These are phyloP conservation scores for Penicillium sp. DNA, from an alignment of 2,329 filamentous ascomycete species.

Conservation along the genomic window DNA sequence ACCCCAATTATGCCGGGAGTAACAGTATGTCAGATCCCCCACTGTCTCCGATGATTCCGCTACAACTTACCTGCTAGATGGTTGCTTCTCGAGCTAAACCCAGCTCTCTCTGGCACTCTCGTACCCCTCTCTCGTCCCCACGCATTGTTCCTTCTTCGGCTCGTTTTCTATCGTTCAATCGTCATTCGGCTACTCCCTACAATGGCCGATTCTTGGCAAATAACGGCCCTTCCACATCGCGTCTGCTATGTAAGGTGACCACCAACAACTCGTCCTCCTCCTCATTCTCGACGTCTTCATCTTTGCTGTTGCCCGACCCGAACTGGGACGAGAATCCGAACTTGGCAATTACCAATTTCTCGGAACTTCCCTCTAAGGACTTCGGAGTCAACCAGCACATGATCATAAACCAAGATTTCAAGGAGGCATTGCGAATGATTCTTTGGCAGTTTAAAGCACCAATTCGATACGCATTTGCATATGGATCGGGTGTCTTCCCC, in stretches of 20 bases:
- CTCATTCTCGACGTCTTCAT: slow-evolving; percentile 36
- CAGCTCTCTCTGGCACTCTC: slow-evolving; percentile 25
- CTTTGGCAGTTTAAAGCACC: slow-evolving; percentile 89
- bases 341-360: slow-evolving; percentile 69
- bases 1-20: slow-evolving; percentile 30
- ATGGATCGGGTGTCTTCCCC: slow-evolving; percentile 93
- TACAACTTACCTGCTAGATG: slow-evolving; percentile 18
- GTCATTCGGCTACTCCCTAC: slow-evolving; percentile 19
- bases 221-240: slow-evolving; percentile 15
- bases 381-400: slow-evolving; percentile 98
- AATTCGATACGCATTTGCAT: slow-evolving; percentile 94
- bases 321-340: slow-evolving; percentile 77
- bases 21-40: slow-evolving; percentile 27
- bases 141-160: slow-evolving; percentile 18
- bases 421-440: slow-evolving; percentile 81
- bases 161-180: slow-evolving; percentile 34
- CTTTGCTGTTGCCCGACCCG: slow-evolving; percentile 32
- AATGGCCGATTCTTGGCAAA: slow-evolving; percentile 18
- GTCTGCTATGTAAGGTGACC: slow-evolving; percentile 16
- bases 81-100: slow-evolving; percentile 20
- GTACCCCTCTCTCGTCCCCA: slow-evolving; percentile 17
- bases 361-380: slow-evolving; percentile 70
- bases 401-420: slow-evolving; percentile 92
- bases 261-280: slow-evolving; percentile 20
- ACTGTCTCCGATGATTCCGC: slow-evolving; percentile 10